phyloP scores from a whole-genome alignment of 441 rosid genomes.

The Syzygium syzygioides region DNA sequence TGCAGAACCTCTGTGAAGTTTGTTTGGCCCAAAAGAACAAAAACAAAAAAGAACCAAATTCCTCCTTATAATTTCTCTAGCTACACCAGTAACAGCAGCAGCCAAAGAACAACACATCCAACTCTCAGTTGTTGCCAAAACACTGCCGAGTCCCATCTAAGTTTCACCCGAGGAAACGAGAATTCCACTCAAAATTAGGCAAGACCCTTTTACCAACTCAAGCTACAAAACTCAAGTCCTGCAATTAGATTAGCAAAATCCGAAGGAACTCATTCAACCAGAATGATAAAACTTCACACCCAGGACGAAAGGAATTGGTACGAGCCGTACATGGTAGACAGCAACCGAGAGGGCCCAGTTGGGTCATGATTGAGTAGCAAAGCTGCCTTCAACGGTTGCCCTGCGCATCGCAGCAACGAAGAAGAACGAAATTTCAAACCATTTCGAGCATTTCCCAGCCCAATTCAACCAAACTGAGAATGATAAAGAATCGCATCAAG shows the following conservation, averaged over 20 bases:
- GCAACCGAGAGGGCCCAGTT: conserved; percentile 65
- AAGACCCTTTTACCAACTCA: neutral
- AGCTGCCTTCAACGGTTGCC: conserved; percentile 64
- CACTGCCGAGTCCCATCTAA: neutral
- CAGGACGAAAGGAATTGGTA: neutral
- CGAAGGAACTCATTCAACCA: neutral
- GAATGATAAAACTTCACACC: neutral
- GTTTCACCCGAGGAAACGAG: neutral
- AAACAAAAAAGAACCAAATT: neutral
- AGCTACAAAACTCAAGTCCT: neutral
- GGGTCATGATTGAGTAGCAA: conserved; percentile 71
- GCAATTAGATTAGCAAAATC: neutral
- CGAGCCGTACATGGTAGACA: conserved; percentile 62
- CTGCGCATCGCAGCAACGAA: conserved; percentile 19
- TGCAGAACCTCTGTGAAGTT: no score
- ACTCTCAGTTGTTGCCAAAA: neutral
- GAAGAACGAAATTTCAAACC: neutral
- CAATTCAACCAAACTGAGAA: neutral
- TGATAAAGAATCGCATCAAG: neutral
- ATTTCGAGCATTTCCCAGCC: neutral
- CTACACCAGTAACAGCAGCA: neutral
- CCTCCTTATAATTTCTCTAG: neutral
- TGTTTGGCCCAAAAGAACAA: neutral
- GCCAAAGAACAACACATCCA: neutral
- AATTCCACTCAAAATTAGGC: neutral